Base-by-base conservation (phyloP, 140 eudicot genomes). In the Oenanthe javanica region DNA sequence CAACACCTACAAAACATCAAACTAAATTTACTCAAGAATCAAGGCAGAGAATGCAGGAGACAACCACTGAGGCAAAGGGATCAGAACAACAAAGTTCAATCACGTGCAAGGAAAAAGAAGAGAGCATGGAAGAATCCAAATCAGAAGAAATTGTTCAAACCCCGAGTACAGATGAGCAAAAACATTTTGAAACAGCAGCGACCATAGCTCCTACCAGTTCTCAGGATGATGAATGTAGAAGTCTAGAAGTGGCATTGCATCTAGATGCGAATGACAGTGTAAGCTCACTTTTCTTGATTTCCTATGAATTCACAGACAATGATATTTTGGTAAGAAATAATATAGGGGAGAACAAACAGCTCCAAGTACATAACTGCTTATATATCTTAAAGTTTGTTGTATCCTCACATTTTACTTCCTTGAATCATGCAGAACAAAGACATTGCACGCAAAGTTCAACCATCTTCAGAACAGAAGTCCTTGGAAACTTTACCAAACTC, bases 1-100 rank as follows among this genome's bases (percentile, higher is more conserved):
- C 69, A 78, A 86, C 85, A 61, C 72, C 88, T 80, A 19, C 59
- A 12, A 87, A 88, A 55, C 82, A 86, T 79, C 84, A 82, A 21
- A 84, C 63, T 70, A 69, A 77, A 27, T 77, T 86, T 55, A 46
- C 82, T 76, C 84, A 86, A 79, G 96, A 86, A 59, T 43, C 76
- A n/a, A 87, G 79, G 72, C 80, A 73, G 67, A 86, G 54, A 76
- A 85, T 64, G 73, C 79, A 70, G 45, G 82, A 83, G 13, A 81
- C 80, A 31, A 64, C 45, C 49, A 79, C 64, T 61, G 55, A 51
- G 72, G 42, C 48, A 15, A 63, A 82, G 47, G 86, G 82, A 51
- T 57, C 40, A 9, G 66, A 82, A 48, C 61, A 52, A 66, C 43
- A 72, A n/a, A 83, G 61, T 61, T 47, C 80, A 40, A 66, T 59